Evolutionary conservation across 2,329 filamentous ascomycete species (phyloP).

Genomic region (Lecanicillium sp.): DNA sequence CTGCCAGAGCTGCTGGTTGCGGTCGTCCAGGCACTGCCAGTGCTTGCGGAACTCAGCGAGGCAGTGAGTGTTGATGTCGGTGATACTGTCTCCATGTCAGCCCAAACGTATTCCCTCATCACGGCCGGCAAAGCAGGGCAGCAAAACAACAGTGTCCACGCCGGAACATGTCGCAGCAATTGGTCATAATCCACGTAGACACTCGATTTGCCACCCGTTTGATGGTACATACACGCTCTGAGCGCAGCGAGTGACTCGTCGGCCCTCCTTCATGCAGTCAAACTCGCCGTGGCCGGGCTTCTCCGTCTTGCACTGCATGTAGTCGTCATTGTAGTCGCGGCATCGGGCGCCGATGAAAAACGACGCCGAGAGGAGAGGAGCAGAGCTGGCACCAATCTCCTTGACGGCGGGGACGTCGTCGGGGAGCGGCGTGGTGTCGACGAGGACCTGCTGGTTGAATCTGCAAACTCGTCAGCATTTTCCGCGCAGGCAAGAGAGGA

Average conservation of each 20-base stretch:
- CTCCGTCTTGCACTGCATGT: conserved; percentile 99
- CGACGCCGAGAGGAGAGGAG: conserved; percentile 81
- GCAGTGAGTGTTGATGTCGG: conserved; percentile 94
- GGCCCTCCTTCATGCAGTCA: conserved; percentile 92
- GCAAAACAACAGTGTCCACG: neutral
- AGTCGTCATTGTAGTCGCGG: conserved; percentile 95
- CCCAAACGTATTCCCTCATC: neutral
- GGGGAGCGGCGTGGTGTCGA: conserved; percentile 94
- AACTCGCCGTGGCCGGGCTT: conserved; percentile 84
- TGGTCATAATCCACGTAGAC: too few species aligned
- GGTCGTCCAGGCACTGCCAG: conserved; percentile 93
- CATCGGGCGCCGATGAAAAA: conserved; percentile 98
- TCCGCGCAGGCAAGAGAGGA: conserved; percentile 13
- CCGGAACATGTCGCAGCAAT: neutral
- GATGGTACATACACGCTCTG: conserved; percentile 76
- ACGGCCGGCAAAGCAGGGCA: neutral
- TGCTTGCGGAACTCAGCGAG: conserved; percentile 84
- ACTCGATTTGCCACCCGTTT: too few species aligned
- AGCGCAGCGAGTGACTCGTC: conserved; percentile 93
- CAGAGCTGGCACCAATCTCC: conserved; percentile 89
- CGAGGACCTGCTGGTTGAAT: conserved; percentile 88
- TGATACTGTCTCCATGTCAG: conserved; percentile 50
- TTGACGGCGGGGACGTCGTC: conserved; percentile 85
- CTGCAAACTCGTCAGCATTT: conserved; percentile 43
- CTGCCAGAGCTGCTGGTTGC: conserved; percentile 97